phyloP scores from a whole-genome alignment of 2,329 filamentous ascomycete genomes.

The Sordariomycetes sp. region DNA sequence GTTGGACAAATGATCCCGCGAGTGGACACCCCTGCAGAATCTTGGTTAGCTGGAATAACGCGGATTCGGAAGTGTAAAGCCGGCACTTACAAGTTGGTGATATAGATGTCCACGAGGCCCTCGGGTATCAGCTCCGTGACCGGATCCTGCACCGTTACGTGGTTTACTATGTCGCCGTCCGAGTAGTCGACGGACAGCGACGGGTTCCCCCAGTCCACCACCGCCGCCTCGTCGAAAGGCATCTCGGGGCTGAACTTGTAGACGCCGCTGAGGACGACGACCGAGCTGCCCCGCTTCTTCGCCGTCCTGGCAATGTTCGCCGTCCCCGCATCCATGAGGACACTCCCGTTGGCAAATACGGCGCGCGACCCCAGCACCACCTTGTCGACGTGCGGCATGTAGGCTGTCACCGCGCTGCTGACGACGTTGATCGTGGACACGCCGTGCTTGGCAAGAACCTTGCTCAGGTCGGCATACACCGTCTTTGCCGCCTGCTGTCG shows the following conservation, averaged over 20 bases:
- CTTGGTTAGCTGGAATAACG: not conserved
- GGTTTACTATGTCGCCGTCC: constrained; percentile 66
- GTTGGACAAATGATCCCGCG: constrained; percentile 58
- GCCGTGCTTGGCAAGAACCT: constrained; percentile 64
- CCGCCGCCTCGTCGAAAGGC: constrained; percentile 65
- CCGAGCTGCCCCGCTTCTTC: constrained; percentile 66
- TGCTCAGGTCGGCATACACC: constrained; percentile 48
- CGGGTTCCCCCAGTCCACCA: constrained; percentile 80
- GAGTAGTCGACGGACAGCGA: constrained; percentile 64
- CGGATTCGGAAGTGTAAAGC: not conserved
- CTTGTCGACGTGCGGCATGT: constrained; percentile 93
- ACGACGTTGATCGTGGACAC: constrained; percentile 75
- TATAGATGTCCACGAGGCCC: constrained; percentile 65
- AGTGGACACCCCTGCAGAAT: constrained; percentile 44
- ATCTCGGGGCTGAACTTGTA: constrained; percentile 91
- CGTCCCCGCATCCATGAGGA: constrained; percentile 75
- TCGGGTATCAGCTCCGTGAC: constrained; percentile 72
- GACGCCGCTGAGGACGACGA: constrained; percentile 79
- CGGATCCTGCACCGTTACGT: constrained; percentile 65
- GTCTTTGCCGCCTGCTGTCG: constrained; percentile 21
- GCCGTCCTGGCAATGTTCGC: constrained; percentile 75
- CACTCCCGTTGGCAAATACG: constrained; percentile 76
- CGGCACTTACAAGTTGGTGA: constrained; percentile 54
- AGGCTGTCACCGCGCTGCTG: constrained; percentile 75
- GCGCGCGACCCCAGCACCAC: constrained; percentile 82